Conservation (phyloP, 306 rosid genomes). For the Gleditsia sinensis region DNA sequence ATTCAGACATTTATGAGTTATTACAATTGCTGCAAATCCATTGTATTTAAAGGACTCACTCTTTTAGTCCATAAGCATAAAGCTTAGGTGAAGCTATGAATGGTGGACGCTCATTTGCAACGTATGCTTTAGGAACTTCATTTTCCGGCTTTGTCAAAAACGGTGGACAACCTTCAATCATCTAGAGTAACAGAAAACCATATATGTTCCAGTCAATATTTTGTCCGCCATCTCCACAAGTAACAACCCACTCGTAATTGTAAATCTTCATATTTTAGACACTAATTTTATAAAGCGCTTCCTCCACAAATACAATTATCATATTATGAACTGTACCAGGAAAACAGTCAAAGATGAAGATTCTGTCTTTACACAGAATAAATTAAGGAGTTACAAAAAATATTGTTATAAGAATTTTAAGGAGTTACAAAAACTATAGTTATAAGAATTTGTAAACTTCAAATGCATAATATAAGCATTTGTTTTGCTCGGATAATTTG, state of each 20-base stretch:
- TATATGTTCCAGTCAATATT: slow-evolving; percentile 26
- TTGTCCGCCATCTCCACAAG: slow-evolving; percentile 19
- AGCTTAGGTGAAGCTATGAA: slow-evolving; percentile 44
- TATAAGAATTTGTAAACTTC: background rate
- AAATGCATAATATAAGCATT: background rate
- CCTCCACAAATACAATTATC: slow-evolving; percentile 11
- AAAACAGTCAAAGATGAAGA: background rate
- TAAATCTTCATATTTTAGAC: slow-evolving; percentile 25
- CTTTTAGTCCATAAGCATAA: slow-evolving; percentile 53
- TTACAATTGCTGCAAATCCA: slow-evolving; percentile 20
- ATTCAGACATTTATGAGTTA: slow-evolving; percentile 7
- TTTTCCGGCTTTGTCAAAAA: slow-evolving; percentile 45
- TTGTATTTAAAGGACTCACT: slow-evolving; percentile 39
- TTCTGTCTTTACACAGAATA: background rate
- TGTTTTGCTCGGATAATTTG: background rate
- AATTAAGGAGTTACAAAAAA: background rate
- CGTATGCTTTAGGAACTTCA: slow-evolving; percentile 58
- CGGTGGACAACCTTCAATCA: slow-evolving; percentile 61
- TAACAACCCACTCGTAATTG: slow-evolving; percentile 7
- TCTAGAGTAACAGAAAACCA: slow-evolving; percentile 43
- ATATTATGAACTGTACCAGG: background rate
- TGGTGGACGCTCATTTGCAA: slow-evolving; percentile 51
- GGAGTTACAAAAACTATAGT: no score
- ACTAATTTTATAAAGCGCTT: background rate
- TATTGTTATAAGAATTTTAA: no score